These are phyloP conservation scores for Globisporangium radiosum DNA, from an alignment of 352 stramenopile species.

Conservation along the genomic window DNA sequence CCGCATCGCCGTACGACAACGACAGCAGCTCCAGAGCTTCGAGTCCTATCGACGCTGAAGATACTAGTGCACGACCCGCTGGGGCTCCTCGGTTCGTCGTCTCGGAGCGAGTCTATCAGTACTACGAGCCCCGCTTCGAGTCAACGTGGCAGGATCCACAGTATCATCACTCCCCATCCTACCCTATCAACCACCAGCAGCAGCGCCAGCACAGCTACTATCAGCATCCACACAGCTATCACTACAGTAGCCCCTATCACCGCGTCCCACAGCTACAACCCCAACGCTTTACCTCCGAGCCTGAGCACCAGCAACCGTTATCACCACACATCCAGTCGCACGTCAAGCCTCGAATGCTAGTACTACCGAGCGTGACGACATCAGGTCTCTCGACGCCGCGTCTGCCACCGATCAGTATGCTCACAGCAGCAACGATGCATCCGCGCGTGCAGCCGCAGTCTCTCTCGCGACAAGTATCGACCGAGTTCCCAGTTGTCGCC, in stretches of 20 bases:
- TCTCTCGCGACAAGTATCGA: conserved; percentile 3
- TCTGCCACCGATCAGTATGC: conserved; percentile 40
- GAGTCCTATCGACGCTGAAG: too few relatives aligned
- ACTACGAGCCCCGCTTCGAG: not conserved
- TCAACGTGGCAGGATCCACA: not conserved
- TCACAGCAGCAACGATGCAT: conserved; percentile 35
- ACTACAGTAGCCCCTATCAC: too few relatives aligned
- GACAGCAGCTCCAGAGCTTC: not conserved
- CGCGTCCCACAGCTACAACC: too few relatives aligned
- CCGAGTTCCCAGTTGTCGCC: conserved; percentile 3
- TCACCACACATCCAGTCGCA: conserved; percentile 1
- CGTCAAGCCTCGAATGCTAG: not conserved
- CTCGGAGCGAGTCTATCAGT: not conserved
- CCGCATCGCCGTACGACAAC: not conserved
- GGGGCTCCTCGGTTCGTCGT: not conserved
- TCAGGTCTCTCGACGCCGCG: conserved; percentile 15
- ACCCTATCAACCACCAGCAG: not conserved
- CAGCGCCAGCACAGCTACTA: not conserved
- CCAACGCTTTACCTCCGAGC: not conserved
- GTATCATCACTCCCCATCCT: conserved; percentile 3
- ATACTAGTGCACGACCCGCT: not conserved
- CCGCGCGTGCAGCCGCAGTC: conserved; percentile 3
- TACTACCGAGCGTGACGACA: conserved; percentile 1
- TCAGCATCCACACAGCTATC: too few relatives aligned
- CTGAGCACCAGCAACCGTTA: not conserved